Base-by-base conservation (phyloP, 2,329 filamentous ascomycete genomes). In the Colletotrichum plurivorum region DNA sequence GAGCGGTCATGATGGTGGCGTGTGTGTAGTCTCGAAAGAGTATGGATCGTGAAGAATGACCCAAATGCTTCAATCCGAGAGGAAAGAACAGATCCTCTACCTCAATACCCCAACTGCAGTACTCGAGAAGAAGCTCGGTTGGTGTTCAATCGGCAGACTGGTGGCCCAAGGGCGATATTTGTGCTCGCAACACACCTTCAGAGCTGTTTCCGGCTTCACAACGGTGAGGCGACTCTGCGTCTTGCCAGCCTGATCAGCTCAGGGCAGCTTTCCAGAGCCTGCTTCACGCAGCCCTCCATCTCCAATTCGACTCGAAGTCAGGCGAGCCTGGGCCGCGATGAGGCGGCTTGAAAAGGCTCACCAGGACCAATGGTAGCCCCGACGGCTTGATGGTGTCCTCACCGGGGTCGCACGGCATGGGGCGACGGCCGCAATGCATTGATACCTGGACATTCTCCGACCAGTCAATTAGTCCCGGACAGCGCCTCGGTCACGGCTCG, bases 391-490 rank as follows among this genome's bases (percentile, higher is more conserved):
- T 2, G 39, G 25, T 36, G n/a, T 36, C 10, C 36, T 15, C 39
- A 20, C 3, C 18, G 62, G 31, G 10, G 54, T 60, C 16, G 62
- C 62, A 59, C 62, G 18, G 15, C 62, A 60, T 65, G 25, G 20
- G 12, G 36, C 36, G 3, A 41, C 31, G 62, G 25, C 54, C 58
- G 54, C 54, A 64, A 45, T 53, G 54, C 46, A 59, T 46, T 12
- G 39, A 59, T 22, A 64, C 46, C 22, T 59, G 62, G 62, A 64
- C 54, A 25, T 15, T 16, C 22, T 18, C 46, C 39, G 36, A 13
- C 62, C 62, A 65, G 54, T 65, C 36, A 46, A 52, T 20, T 45
- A 59, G 54, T 60, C 36, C 46, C 36, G 46, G 15, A 54, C 48
- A 46, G 36, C 36, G 55, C 46, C 54, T 60, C 22, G 18, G 27